phyloP scores from a whole-genome alignment of 1,284 basidiomycete genomes.

The Amylostereum chailletii region DNA sequence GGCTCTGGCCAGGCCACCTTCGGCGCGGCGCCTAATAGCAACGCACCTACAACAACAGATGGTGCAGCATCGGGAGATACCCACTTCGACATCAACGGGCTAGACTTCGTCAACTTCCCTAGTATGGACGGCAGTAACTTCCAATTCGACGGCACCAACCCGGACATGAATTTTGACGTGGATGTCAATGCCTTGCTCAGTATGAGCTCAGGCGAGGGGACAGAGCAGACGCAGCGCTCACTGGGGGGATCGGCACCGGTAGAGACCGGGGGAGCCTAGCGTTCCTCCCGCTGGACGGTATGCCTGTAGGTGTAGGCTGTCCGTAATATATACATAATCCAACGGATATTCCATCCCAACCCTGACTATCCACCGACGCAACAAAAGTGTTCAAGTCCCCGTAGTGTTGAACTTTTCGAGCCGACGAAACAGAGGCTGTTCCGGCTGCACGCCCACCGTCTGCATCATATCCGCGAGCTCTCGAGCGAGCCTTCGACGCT shows the following conservation, averaged over 20 bases:
- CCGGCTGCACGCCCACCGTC: conserved; percentile 46
- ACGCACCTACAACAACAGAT: conserved; percentile 4
- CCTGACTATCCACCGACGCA: no score
- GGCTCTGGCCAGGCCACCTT: conserved; percentile 13
- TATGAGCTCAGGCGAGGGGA: conserved; percentile 6
- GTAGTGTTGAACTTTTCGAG: conserved; percentile 41
- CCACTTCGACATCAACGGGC: conserved; percentile 27
- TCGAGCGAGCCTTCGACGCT: conserved; percentile 34
- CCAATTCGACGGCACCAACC: conserved; percentile 19
- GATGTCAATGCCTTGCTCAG: conserved; percentile 24
- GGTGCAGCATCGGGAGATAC: conserved; percentile 11
- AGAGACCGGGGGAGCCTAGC: no score
- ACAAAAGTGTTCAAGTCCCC: conserved; percentile 1
- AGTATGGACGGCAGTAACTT: conserved; percentile 23
- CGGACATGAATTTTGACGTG: conserved; percentile 16
- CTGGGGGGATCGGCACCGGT: no score
- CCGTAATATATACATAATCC: no score
- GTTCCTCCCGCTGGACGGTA: no score
- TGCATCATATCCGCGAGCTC: conserved; percentile 44
- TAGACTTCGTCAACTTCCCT: conserved; percentile 32
- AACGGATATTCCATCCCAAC: no score
- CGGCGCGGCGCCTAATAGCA: conserved; percentile 4
- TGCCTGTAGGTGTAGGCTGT: no score
- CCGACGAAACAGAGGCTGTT: conserved; percentile 57
- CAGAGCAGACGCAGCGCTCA: neutral